A percentile compares a stretch with the other conserved stretches of the same genome.
These are phyloP conservation scores for Globisporangium megalacanthum DNA, from an alignment of 352 stramenopile species.

Conservation along the genomic window DNA sequence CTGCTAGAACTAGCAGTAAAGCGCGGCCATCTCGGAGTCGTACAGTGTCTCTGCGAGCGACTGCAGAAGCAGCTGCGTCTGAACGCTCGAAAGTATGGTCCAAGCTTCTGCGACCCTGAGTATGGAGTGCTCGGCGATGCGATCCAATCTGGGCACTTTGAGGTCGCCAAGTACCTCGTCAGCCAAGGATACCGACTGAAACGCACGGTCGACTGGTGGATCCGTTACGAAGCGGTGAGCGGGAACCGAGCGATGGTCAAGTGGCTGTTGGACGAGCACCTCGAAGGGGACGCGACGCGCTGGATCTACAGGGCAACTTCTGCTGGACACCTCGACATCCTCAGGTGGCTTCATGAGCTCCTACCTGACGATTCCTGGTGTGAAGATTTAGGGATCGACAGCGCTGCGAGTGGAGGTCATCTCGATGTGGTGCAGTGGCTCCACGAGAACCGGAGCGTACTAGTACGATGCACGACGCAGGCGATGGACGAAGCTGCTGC, in stretches of 20 bases:
- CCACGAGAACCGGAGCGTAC: not conserved
- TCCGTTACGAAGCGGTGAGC: not conserved
- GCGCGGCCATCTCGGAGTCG: not conserved
- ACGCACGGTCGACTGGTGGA: not conserved
- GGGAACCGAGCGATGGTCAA: not conserved
- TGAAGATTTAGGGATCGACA: no score
- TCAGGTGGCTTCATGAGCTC: not conserved
- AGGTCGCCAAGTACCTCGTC: not conserved
- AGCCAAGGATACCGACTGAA: not conserved
- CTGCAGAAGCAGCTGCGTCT: no score
- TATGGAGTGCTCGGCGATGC: no score
- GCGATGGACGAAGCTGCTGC: not conserved
- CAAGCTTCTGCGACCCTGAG: no score
- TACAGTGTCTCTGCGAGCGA: no score
- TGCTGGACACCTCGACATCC: not conserved
- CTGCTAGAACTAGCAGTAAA: not conserved
- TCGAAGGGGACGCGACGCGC: not conserved
- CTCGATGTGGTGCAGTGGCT: not conserved
- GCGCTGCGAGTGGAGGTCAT: not conserved
- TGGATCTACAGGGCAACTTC: not conserved
- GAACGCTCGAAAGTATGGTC: no score
- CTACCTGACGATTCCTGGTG: not conserved
- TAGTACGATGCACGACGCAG: not conserved
- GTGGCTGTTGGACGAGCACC: not conserved
- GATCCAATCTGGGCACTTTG: no score